These are phyloP conservation scores for Phlebopus sp. DNA, from an alignment of 1,284 basidiomycete species.

Conservation along the genomic window DNA sequence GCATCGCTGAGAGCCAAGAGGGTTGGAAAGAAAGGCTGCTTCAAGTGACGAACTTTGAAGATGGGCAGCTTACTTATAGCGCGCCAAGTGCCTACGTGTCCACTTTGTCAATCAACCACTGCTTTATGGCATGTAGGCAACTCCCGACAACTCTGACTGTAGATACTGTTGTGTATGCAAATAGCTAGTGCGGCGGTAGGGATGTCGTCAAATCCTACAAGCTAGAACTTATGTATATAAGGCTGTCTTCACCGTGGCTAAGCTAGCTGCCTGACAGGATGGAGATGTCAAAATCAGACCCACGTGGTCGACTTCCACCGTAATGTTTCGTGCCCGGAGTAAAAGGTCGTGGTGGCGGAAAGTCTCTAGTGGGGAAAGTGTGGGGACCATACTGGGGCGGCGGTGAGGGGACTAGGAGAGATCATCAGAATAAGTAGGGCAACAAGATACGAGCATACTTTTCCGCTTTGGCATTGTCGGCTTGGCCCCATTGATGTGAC, in stretches of 20 bases:
- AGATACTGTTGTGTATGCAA: too few relatives aligned
- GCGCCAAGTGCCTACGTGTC: constrained; percentile 31
- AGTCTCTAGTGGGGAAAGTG: constrained; percentile 67
- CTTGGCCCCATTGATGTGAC: constrained; percentile 29
- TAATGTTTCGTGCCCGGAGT: constrained; percentile 49
- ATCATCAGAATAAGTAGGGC: constrained; percentile 4
- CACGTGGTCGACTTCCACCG: constrained; percentile 58
- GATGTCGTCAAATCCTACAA: background rate
- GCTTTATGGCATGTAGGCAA: too few relatives aligned
- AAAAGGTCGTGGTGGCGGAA: constrained; percentile 75
- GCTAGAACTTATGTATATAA: background rate
- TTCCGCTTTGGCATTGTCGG: constrained; percentile 38
- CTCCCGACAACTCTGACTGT: too few relatives aligned
- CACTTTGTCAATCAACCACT: background rate
- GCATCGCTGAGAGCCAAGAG: constrained; percentile 47
- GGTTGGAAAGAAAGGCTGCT: background rate
- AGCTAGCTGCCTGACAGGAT: constrained; percentile 36
- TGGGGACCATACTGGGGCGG: constrained; percentile 67
- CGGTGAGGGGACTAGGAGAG: constrained; percentile 64
- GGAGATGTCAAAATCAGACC: constrained; percentile 66
- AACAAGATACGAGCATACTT: constrained; percentile 42
- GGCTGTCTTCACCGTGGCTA: background rate
- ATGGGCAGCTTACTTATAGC: constrained; percentile 21
- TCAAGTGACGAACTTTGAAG: background rate
- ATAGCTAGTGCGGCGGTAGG: too few relatives aligned